phyloP scores from a whole-genome alignment of 176 grass and related monocot species.

The Themeda triandra region DNA sequence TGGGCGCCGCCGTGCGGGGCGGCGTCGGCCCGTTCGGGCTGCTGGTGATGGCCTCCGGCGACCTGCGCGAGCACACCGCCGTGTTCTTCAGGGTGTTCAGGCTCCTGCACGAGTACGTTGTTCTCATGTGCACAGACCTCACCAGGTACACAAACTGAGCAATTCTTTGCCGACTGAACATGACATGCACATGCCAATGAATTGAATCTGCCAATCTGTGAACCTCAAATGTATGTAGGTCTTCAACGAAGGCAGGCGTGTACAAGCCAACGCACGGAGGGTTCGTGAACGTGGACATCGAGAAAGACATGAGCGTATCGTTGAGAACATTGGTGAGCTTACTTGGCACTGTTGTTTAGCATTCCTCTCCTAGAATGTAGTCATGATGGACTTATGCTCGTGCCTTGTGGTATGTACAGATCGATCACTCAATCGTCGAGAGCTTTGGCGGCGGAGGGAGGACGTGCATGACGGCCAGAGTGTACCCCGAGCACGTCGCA shows the following conservation, averaged over 20 bases:
- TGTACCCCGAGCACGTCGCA: constrained; percentile 52
- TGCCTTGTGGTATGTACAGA: constrained; percentile 15
- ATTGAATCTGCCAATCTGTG: neutral
- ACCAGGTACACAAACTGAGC: constrained; percentile 32
- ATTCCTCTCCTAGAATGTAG: too few relatives aligned
- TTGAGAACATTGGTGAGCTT: constrained; percentile 63
- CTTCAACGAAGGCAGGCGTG: constrained; percentile 36
- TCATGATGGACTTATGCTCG: too few relatives aligned
- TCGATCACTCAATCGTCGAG: constrained; percentile 70
- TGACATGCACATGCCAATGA: too few relatives aligned
- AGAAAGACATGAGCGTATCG: constrained; percentile 52
- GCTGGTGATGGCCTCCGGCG: constrained; percentile 45
- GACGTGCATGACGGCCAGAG: constrained; percentile 61
- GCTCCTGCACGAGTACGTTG: constrained; percentile 16
- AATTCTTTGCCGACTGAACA: neutral
- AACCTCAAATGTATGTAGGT: constrained; percentile 22
- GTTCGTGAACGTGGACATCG: constrained; percentile 51
- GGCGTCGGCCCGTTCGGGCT: constrained; percentile 62
- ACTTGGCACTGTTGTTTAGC: neutral
- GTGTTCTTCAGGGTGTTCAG: constrained; percentile 61
- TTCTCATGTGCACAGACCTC: constrained; percentile 71
- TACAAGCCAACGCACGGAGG: constrained; percentile 46
- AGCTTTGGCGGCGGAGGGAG: constrained; percentile 48
- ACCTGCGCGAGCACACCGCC: constrained; percentile 50
- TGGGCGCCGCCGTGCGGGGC: constrained; percentile 18